Evolutionary conservation across 495 filamentous ascomycete genomes (phyloP), one percentile per base, ranked within the genome.

Genomic region (Xylaria curta): DNA sequence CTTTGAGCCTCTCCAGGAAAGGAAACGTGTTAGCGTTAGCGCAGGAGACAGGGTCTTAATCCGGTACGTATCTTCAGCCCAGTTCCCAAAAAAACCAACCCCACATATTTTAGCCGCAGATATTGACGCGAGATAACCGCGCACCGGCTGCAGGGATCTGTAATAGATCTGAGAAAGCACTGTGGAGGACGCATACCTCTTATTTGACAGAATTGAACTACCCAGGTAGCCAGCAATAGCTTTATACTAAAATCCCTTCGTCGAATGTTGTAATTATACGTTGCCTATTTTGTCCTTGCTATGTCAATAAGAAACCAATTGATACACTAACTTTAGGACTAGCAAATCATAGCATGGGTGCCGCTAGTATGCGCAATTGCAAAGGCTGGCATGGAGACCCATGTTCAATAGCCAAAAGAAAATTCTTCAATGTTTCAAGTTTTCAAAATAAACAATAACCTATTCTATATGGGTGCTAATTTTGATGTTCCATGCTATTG

Each of bases 121-220:
- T 66, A 66, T 60, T 59, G 62, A 71, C 61, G 69, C 69, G 69
- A 71, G 69, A 71, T 71, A 71, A 44, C 69, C 69, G 69, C 69
- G 46, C 47, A 36, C 51, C 36, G 5, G 40, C 33, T 62, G 46
- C 69, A 66, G 62, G 69, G 69, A 47, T 66, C 69, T 64, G 10
- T 51, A 4, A 40, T 40, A 71, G 69, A 71, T 71, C 69, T 66
- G 4, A 58, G 42, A 65, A 64, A 54, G 68, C 59, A 71, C 38
- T 38, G 36, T 7, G 5, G 24, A 60, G 51, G 21, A 49, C 40
- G 8, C 62, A 4, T 44, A 56, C 49, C 1, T 54, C 28, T n/a
- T 19, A 15, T 59, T 59, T 59, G 3, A 21, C 51, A 54, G 10
- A 54, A 10, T 26, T 26, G 21, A 24, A 12, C 42, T 46, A 0